Percentiles rank a stretch among this genome's conserved stretches.
Evolutionary conservation across 2,329 filamentous ascomycete species (phyloP).

Genomic region (Didymella keratinophila): DNA sequence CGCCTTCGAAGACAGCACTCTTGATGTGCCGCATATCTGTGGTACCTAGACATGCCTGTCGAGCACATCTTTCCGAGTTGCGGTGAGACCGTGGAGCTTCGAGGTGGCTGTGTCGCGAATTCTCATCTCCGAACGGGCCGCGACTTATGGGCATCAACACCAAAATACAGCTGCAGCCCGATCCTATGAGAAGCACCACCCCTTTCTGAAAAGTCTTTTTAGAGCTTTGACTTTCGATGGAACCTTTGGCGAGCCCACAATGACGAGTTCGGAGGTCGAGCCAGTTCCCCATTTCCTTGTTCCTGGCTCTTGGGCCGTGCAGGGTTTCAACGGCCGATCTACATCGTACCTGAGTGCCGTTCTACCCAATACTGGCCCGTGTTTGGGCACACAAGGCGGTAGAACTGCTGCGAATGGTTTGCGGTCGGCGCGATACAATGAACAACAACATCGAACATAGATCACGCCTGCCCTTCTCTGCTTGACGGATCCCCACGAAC

Average conservation of each 20-base stretch:
- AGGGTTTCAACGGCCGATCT: constrained; percentile 8
- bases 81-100: neutral
- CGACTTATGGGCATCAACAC: constrained; percentile 5
- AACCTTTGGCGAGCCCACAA: neutral
- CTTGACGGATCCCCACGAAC: neutral
- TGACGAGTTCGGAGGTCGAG: constrained; percentile 1
- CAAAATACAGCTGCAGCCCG: neutral
- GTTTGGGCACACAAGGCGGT: neutral
- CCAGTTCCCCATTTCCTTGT: constrained; percentile 4
- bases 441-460: neutral
- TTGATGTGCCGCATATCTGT: no score
- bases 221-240: neutral
- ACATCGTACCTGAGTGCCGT: constrained; percentile 1
- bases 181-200: neutral
- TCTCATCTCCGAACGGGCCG: constrained; percentile 3
- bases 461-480: neutral
- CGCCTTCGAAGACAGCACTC: no score
- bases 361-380: constrained; percentile 8
- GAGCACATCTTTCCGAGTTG: neutral
- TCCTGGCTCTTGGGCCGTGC: constrained; percentile 12
- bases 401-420: neutral
- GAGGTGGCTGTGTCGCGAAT: neutral
- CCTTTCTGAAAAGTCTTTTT: neutral
- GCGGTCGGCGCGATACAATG: neutral
- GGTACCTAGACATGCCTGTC: neutral